These are phyloP conservation scores for Calonectria leucothoes DNA, from an alignment of 2,329 filamentous ascomycete genomes.

Conservation along the genomic window DNA sequence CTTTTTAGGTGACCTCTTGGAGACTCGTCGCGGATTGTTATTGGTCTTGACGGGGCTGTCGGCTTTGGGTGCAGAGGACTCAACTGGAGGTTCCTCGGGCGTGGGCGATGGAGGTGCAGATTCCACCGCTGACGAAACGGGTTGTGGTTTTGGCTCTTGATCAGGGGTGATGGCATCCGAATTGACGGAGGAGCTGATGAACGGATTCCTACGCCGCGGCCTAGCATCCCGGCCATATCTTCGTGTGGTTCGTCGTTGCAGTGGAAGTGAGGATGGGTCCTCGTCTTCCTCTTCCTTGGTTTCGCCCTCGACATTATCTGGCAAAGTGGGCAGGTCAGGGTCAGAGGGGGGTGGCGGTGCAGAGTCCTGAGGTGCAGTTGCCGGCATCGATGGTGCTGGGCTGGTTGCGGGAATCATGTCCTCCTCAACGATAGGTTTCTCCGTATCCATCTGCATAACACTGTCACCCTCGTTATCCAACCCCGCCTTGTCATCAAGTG, in stretches of 20 bases:
- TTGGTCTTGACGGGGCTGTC: not conserved
- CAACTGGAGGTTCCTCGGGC: constrained; percentile 22
- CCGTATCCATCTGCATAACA: constrained; percentile 18
- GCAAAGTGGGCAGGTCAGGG: constrained; percentile 49
- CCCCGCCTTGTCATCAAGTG: constrained; percentile 10
- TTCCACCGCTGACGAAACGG: constrained; percentile 26
- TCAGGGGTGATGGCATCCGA: constrained; percentile 36
- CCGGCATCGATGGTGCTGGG: constrained; percentile 46
- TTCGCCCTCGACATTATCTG: constrained; percentile 34
- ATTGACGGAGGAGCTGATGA: constrained; percentile 46
- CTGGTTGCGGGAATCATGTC: constrained; percentile 55
- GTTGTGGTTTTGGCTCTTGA: constrained; percentile 17
- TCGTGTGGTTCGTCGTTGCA: constrained; percentile 30
- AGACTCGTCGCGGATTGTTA: not conserved
- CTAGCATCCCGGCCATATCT: constrained; percentile 38
- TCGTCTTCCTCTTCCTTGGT: constrained; percentile 21
- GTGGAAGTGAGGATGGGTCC: constrained; percentile 44
- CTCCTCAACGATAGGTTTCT: constrained; percentile 41
- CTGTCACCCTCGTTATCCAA: constrained; percentile 25
- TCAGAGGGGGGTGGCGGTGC: constrained; percentile 38
- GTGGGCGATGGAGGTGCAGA: constrained; percentile 19
- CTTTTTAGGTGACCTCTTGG: constrained; percentile 28
- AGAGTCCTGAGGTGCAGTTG: constrained; percentile 33
- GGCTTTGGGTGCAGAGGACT: not conserved
- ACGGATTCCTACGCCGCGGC: constrained; percentile 36